Base-by-base conservation (phyloP, 1,139 yeast genomes). In the Nakaseomyces kungkrabaensis region DNA sequence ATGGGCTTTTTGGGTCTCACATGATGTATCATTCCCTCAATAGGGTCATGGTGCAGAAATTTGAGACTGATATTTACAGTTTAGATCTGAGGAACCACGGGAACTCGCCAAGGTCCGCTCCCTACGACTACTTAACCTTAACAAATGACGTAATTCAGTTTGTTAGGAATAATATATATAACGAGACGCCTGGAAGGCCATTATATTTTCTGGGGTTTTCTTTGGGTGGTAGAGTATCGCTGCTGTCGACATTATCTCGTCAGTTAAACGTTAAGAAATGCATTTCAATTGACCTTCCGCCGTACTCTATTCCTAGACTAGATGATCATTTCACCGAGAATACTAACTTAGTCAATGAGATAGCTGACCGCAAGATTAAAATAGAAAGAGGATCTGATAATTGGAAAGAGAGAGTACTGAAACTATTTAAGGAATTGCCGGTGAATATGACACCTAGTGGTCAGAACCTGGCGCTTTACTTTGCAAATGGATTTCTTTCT, bases 81-180 rank as follows among this genome's bases (percentile, higher is more conserved):
- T 57, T 78, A 1, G 84, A 79, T 58, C 61, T 77, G 47, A 64
- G 84, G 52, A 77, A 77, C 56, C 83, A 79, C 60, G 84, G 84
- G 1, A 60, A 62, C 2, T 71, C 79, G 0, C 71, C 72, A 5
- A 71, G 68, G 52, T 73, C 71, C 1, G 55, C 58, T 17, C 82
- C 82, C 0, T 72, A 71, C 58, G 69, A 68, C 48, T 77, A 78
- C 56, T 37, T 54, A 7, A 64, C 72, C 2, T 61, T 77, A 69
- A 72, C 76, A 1, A 57, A 61, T 4, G 84, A 79, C 56, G 68
- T 78, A 8, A 48, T 55, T 6, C 54, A 56, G 32, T 61, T 64
- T 45, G 54, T 63, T 17, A 43, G 56, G 10, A 53, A 48, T 11
- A 47, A 53, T 26, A 45, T 60, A 37, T 60, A 58, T 29, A 43